Base-by-base conservation (phyloP, 1,284 basidiomycete genomes). In the Golubevia sp. region DNA sequence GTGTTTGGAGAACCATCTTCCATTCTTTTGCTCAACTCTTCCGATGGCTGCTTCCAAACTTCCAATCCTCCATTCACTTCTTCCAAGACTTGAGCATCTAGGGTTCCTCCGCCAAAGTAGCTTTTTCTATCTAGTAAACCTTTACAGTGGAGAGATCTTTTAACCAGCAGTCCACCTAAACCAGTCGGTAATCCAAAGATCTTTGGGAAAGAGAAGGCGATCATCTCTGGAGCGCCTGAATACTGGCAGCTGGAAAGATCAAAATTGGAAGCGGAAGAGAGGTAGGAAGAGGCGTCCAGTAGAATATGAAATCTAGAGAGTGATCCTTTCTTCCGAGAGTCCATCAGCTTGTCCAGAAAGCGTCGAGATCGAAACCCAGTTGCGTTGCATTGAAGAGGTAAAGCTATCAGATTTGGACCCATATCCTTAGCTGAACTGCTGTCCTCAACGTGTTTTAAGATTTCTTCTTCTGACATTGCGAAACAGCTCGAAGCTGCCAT, bases 201-300 rank as follows among this genome's bases (percentile, higher is more conserved):
- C 67, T 76, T 76, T 61, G 71, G 70, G 58, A 74, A 74, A 2
- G 74, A 76, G 55, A 74, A 76, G 0, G 71, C 67, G 20, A 76
- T 23, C 52, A 70, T 64, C 56, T 76, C 73, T 21, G 71, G 71
- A 24, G 49, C 58, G n/a, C 63, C 61, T 0, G 66, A 60, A 15
- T 30, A 50, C 6, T n/a, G 2, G n/a, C 59, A 8, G 2, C 44
- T 21, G 4, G 61, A 55, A 2, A 71, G 15, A 23, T 66, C 52
- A 3, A 74, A 55, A 0, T 62, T 48, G 2, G 50, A 50, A 2
- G 73, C 67, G 0, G 73, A 73, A 7, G 73, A 76, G 48, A 76
- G 67, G 44, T 68, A 74, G 7, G 73, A 69, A 3, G 73, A 69
- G 1, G 71, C 71, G 49, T 76, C 74, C 21, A 74, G 56, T 57